A percentile compares a stretch with the other conserved stretches of the same genome.
Evolutionary conservation across 1,284 basidiomycete species (phyloP).

Genomic region (Puccinia polysora): DNA sequence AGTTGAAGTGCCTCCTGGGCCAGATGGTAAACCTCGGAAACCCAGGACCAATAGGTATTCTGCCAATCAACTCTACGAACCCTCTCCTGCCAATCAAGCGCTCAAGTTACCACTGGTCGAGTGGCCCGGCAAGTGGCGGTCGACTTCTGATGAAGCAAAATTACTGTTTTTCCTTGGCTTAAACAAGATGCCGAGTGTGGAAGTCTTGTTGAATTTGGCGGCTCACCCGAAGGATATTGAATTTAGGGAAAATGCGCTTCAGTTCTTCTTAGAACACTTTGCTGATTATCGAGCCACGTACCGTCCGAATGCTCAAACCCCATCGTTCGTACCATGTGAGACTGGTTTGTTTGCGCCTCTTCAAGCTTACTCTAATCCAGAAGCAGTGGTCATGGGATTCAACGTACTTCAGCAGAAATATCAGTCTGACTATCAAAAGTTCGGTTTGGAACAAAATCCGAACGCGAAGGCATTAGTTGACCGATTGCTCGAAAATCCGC

Average conservation of each 20-base stretch:
- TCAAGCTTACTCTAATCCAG: conserved; percentile 70
- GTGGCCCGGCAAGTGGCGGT: conserved; percentile 79
- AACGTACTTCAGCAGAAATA: conserved; percentile 62
- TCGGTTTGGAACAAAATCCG: conserved; percentile 73
- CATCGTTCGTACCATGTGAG: conserved; percentile 73
- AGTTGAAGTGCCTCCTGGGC: conserved; percentile 48
- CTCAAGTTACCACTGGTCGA: conserved; percentile 77
- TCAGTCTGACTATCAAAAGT: conserved; percentile 63
- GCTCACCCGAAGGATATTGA: conserved; percentile 57
- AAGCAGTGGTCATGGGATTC: conserved; percentile 74
- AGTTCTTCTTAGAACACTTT: conserved; percentile 49
- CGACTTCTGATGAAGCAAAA: conserved; percentile 79
- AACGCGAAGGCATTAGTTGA: conserved; percentile 64
- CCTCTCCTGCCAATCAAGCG: conserved; percentile 66
- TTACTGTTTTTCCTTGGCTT: conserved; percentile 77
- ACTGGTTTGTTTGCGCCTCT: conserved; percentile 63
- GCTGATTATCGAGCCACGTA: conserved; percentile 35
- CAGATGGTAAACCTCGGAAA: conserved; percentile 62
- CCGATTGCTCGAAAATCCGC: conserved; percentile 64
- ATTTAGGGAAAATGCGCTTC: conserved; percentile 48
- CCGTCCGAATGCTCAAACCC: conserved; percentile 43
- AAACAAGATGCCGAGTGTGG: conserved; percentile 66
- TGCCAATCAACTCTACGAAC: conserved; percentile 64
- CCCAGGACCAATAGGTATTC: conserved; percentile 48
- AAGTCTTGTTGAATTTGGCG: conserved; percentile 65